Base-by-base conservation (phyloP, 768 basidiomycete species). In the Xerocomellus dryophilus region DNA sequence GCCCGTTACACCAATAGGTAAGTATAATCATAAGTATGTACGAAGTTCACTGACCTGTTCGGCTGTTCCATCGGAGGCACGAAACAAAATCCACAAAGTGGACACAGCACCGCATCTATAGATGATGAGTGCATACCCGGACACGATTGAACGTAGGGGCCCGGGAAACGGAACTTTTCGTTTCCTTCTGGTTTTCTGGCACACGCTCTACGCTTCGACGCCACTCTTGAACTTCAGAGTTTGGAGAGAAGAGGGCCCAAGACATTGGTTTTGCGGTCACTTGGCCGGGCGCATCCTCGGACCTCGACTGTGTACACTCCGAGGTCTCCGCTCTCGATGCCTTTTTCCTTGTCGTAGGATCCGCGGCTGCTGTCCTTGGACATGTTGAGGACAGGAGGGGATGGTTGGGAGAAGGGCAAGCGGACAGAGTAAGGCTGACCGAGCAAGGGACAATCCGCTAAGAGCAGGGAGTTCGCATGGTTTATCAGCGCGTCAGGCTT, bases 171-270 rank as follows among this genome's bases (percentile, higher is more conserved):
- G 45, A 59, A 53, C 78, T 74, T 53, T 76, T 77, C 1, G 57
- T 66, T 49, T 76, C 73, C 54, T 77, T 61, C 65, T 80, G 74
- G 52, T 76, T 65, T 61, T 82, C 81, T 17, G 77, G 78, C 0
- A 82, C 76, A 12, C 81, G 75, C 57, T 81, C 81, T 7, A 82
- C 76, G 79, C 79, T 63, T 82, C 81, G 18, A 82, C 77, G 41
- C 79, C 80, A 50, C 67, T 75, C 15, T 71, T 65, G 61, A 81
- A 80, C n/a, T n/a, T n/a, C n/a, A n/a, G 14, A 80, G 66, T 60
- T 63, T 74, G 41, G 66, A 61, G 21, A 78, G 62, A 38, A 73
- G 32, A 4, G 68, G 69, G 1, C 68, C 70, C 32, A 70, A 51
- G 31, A 41, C 50, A 29, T 67, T 63, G 45, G 64, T 18, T 58